phyloP scores from a whole-genome alignment of 352 stramenopile species.

The Peronospora farinosa region DNA sequence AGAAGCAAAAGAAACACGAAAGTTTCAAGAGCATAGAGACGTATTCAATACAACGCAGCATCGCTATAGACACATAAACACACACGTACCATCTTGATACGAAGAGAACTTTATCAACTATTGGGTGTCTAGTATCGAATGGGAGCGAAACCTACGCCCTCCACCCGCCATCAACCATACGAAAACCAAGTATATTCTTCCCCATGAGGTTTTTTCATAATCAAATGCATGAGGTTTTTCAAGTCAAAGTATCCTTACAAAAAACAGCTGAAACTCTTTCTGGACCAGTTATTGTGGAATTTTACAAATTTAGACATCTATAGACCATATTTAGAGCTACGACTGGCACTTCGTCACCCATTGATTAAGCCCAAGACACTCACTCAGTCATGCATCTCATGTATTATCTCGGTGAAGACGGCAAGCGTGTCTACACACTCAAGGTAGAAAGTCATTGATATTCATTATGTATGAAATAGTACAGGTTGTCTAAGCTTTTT shows the following conservation, averaged over 20 bases:
- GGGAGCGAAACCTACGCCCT: slow-evolving; percentile 38
- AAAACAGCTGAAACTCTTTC: neutral
- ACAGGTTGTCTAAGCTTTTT: neutral
- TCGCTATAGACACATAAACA: slow-evolving; percentile 1
- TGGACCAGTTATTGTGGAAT: slow-evolving; percentile 30
- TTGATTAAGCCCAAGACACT: slow-evolving; percentile 23
- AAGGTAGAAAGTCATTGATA: slow-evolving; percentile 76
- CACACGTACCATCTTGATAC: slow-evolving; percentile 34
- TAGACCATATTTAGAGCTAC: neutral
- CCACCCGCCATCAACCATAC: slow-evolving; percentile 41
- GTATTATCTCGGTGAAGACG: slow-evolving; percentile 95
- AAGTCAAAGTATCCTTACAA: neutral
- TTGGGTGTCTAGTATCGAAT: slow-evolving; percentile 25
- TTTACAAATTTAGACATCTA: slow-evolving; percentile 14
- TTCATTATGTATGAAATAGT: neutral
- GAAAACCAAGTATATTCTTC: slow-evolving; percentile 21
- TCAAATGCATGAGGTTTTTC: slow-evolving; percentile 14
- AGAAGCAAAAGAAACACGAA: slow-evolving; percentile 6
- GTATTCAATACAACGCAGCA: neutral
- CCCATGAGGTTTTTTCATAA: slow-evolving; percentile 30
- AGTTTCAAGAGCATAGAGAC: neutral
- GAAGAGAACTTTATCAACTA: slow-evolving; percentile 40
- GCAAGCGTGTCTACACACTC: slow-evolving; percentile 98
- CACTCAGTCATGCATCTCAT: slow-evolving; percentile 99
- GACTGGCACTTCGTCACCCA: neutral